Conservation (phyloP, 2,329 filamentous ascomycete genomes). For the Alternaria triticina region DNA sequence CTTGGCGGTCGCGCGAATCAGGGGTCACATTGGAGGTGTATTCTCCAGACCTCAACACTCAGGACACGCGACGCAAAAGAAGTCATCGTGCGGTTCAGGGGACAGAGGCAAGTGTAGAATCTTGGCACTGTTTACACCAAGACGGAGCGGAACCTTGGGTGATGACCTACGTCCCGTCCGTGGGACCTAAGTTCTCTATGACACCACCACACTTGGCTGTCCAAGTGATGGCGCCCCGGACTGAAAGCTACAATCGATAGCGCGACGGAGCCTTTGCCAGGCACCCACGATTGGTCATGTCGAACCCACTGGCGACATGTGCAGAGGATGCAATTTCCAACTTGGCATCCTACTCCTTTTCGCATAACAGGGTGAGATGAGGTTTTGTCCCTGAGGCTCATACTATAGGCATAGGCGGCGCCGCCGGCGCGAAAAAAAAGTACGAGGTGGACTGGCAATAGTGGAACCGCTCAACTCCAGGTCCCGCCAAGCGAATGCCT, state of each 20-base stretch:
- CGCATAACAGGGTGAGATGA: constrained; percentile 11
- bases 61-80: neutral
- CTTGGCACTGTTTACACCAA: neutral
- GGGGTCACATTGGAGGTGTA: neutral
- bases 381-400: constrained; percentile 6
- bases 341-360: constrained; percentile 14
- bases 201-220: neutral
- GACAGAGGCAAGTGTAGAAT: neutral
- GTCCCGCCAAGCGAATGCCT: constrained; percentile 8
- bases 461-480: constrained; percentile 6
- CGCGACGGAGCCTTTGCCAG: constrained; percentile 3
- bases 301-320: constrained; percentile 2
- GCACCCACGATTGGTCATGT: neutral
- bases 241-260: constrained; percentile 19
- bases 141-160: neutral
- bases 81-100: neutral
- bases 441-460: constrained; percentile 10
- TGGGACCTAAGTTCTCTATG: neutral
- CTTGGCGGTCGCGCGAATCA: neutral
- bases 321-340: constrained; percentile 18
- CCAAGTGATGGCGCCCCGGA: neutral
- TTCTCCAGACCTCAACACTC: neutral
- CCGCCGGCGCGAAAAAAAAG: constrained; percentile 16
- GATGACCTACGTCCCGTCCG: neutral
- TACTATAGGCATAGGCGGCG: constrained; percentile 3